A percentile compares a stretch with the other conserved stretches of the same genome.
phyloP scores from a whole-genome alignment of 2,329 filamentous ascomycete genomes.

The Zasmidium citrigriseum region DNA sequence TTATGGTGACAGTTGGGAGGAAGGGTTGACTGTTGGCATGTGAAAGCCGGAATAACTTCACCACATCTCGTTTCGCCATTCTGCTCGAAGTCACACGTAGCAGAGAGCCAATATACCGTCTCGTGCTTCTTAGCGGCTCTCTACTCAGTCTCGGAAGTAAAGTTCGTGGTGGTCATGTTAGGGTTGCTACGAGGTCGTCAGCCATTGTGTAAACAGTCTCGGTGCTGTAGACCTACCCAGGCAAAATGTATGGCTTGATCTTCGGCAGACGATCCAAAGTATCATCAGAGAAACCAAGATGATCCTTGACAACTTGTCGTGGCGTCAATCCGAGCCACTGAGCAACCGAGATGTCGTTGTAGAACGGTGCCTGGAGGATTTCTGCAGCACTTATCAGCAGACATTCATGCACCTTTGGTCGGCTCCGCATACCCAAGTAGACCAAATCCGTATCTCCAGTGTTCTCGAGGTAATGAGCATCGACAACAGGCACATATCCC shows the following conservation, averaged over 20 bases:
- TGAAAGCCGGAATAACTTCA: no score
- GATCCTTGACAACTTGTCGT: constrained; percentile 39
- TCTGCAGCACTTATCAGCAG: constrained; percentile 36
- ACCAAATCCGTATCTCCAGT: constrained; percentile 58
- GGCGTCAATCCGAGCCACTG: constrained; percentile 58
- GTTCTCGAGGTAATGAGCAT: constrained; percentile 63
- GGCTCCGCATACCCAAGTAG: constrained; percentile 41
- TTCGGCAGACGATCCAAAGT: constrained; percentile 35
- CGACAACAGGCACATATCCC: constrained; percentile 57
- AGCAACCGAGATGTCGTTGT: constrained; percentile 55
- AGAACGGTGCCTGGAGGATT: constrained; percentile 55
- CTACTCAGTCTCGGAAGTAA: constrained; percentile 28
- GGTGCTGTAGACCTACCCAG: no score
- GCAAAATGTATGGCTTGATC: constrained; percentile 40
- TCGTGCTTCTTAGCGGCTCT: neutral
- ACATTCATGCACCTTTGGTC: neutral
- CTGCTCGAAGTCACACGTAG: no score
- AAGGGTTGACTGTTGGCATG: no score
- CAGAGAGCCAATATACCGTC: neutral
- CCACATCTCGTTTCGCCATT: no score
- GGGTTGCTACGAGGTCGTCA: no score
- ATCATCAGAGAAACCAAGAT: constrained; percentile 30
- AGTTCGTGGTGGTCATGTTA: constrained; percentile 39
- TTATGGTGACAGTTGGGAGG: neutral
- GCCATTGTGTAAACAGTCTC: no score